Conservation (phyloP, 2,329 filamentous ascomycete species). For the Alternaria tenuissima region DNA sequence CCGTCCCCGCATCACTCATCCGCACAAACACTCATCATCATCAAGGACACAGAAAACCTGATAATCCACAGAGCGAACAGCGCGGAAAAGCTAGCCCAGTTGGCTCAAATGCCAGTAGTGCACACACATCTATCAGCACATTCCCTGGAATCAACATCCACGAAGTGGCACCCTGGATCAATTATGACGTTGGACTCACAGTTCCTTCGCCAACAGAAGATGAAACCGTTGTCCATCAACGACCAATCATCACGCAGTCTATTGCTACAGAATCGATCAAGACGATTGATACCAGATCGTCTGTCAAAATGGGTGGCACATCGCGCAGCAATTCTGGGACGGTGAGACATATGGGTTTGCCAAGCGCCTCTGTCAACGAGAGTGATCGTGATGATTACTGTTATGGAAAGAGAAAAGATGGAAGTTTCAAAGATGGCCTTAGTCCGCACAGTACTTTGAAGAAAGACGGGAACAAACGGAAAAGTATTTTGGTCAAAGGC, state of each 20-base stretch:
- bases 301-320: not conserved
- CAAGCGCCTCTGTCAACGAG: not conserved
- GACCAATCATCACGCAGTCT: constrained; percentile 3
- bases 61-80: not conserved
- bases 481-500: constrained; percentile 18
- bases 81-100: not conserved
- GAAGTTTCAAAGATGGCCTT: not conserved
- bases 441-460: not conserved
- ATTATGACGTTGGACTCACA: constrained; percentile 17
- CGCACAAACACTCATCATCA: not conserved
- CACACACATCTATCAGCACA: constrained; percentile 12
- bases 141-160: constrained; percentile 19
- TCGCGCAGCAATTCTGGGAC: not conserved
- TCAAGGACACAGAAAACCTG: not conserved
- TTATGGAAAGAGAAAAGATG: constrained; percentile 2
- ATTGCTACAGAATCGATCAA: not conserved
- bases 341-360: not conserved
- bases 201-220: not conserved
- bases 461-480: constrained; percentile 13
- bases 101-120: constrained; percentile 21
- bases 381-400: not conserved
- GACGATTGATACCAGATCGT: not conserved
- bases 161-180: constrained; percentile 38
- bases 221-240: not conserved
- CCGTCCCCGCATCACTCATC: not conserved